Base-by-base conservation (phyloP, 2,329 filamentous ascomycete species). In the Curvularia sp. region DNA sequence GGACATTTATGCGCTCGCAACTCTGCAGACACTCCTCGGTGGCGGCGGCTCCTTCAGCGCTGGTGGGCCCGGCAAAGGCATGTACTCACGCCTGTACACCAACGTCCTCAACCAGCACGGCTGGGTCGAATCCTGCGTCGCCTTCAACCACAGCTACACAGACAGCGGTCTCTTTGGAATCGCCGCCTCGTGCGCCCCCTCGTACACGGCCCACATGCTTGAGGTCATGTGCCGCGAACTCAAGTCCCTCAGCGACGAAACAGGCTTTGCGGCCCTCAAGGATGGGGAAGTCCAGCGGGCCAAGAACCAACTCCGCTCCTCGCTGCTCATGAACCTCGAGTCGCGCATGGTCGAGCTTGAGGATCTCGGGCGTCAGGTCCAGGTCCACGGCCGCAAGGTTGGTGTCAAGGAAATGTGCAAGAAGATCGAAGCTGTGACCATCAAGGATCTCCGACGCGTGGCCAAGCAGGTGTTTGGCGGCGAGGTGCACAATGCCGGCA, bases 51-150 rank as follows among this genome's bases (percentile, higher is more conserved):
- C 93, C 55, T 99, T 99, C 82, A 96, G 92, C 15, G 95, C 95
- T 53, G 95, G 95, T 69, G 95, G 95, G 0, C 95, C 95, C 4
- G 95, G 95, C 53, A 99, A 99, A 82, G 95, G 95, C 77, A 99
- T 99, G 95, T 98, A 98, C 83, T 96, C 92, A 38, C 90, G 95
- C 12, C 86, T 99, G 8, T 99, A 97, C 83, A 98, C 93, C 63
- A 97, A 97, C 76, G 94, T 98, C 0, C 86, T 99, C 51, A 99
- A 99, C 82, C 93, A 98, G 80, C 89, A 97, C 80, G 92, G 91
- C 68, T 99, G 94, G 94, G 92, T 99, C 26, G 95, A 99, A 80
- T 93, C 88, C 60, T 98, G 95, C 80, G 85, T 96, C 51, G 90
- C 94, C 30, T 98, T 98, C 83, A 98, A 98, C 83, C 93, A 98